Evolutionary conservation across 148 eudicot genomes (phyloP).

Genomic region (Spergularia marina): DNA sequence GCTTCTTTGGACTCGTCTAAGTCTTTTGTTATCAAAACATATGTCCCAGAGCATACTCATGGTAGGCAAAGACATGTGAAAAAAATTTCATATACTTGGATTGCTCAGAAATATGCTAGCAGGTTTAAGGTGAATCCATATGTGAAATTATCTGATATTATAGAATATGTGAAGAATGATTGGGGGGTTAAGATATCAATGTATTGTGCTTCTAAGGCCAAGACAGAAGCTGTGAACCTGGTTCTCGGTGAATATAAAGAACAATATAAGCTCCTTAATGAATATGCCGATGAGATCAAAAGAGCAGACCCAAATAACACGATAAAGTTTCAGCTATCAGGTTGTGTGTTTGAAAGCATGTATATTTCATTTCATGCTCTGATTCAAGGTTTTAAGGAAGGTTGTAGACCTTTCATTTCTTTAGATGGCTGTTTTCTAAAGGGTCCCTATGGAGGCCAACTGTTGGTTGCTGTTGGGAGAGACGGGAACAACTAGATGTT

Average conservation of each 20-base stretch:
- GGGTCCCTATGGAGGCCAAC: constrained; percentile 13
- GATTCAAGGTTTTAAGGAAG: no score
- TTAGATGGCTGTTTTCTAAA: constrained; percentile 12
- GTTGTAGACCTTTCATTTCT: constrained; percentile 21
- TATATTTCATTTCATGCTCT: no score
- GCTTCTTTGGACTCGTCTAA: background rate
- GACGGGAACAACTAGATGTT: constrained; percentile 16
- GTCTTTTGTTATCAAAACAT: background rate
- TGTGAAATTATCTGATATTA: background rate
- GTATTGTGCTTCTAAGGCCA: background rate
- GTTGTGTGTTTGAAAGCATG: background rate
- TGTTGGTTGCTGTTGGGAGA: constrained; percentile 10
- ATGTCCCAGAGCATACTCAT: background rate
- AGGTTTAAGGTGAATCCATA: constrained; percentile 8
- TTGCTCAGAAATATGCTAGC: background rate
- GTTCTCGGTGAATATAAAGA: constrained; percentile 4
- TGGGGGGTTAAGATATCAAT: background rate
- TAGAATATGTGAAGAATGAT: background rate
- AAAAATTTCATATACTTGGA: background rate
- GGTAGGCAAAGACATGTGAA: background rate
- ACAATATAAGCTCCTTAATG: background rate
- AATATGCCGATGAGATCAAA: background rate
- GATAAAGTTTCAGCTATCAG: background rate
- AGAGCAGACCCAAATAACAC: background rate
- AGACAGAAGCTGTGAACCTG: background rate